Percentiles rank a stretch among this genome's conserved stretches.
Conservation (phyloP, 2,329 filamentous ascomycete species). For the Pseudogymnoascus sp. region DNA sequence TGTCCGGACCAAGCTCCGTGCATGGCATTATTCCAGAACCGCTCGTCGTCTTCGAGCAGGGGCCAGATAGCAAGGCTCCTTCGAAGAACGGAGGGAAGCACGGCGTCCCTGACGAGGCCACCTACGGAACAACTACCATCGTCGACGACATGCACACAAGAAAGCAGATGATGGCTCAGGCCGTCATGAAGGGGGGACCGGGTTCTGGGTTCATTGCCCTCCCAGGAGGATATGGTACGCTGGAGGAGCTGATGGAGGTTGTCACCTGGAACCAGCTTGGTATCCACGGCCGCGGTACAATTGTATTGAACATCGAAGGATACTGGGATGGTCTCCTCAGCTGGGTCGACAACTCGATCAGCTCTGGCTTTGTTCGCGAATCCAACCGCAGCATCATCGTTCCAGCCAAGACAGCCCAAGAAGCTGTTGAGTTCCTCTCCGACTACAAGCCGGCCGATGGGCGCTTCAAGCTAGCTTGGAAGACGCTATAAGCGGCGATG, state of each 20-base stretch:
- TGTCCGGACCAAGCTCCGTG: conserved; percentile 73
- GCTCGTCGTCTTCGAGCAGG: conserved; percentile 70
- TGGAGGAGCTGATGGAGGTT: conserved; percentile 91
- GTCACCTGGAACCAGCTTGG: conserved; percentile 95
- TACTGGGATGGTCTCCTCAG: conserved; percentile 84
- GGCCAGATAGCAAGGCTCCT: conserved; percentile 49
- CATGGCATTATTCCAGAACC: conserved; percentile 92
- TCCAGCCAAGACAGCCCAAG: conserved; percentile 65
- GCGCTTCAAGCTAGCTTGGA: conserved; percentile 79
- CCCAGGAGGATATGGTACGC: conserved; percentile 83
- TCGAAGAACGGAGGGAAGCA: conserved; percentile 34
- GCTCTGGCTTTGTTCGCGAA: conserved; percentile 67
- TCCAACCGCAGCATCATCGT: conserved; percentile 71
- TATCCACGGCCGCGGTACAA: conserved; percentile 75
- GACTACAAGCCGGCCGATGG: conserved; percentile 71
- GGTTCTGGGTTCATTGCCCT: conserved; percentile 87
- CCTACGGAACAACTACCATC: conserved; percentile 79
- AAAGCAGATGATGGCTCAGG: conserved; percentile 87
- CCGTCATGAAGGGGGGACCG: conserved; percentile 73
- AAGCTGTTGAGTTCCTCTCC: conserved; percentile 63
- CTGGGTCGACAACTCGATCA: conserved; percentile 73
- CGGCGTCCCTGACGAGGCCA: conserved; percentile 41
- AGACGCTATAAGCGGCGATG: conserved; percentile 29
- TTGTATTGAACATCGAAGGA: conserved; percentile 79
- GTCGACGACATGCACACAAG: conserved; percentile 95